A percentile compares a stretch with the other conserved stretches of the same genome.
These are phyloP conservation scores for Serendipita sp. DNA, from an alignment of 1,284 basidiomycete species.

Conservation along the genomic window DNA sequence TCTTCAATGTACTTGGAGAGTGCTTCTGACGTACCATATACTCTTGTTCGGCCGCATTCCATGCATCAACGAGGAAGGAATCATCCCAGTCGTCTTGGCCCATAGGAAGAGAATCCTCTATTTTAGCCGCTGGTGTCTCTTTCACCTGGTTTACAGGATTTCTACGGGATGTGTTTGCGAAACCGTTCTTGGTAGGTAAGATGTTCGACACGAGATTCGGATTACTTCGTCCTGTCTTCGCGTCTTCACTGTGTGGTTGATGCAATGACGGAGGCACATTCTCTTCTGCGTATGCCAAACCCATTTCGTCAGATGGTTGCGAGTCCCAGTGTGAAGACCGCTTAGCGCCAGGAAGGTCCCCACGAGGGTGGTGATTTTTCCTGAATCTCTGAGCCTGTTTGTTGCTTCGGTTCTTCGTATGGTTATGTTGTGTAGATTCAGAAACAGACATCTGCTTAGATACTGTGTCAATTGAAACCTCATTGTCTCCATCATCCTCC, in stretches of 20 bases:
- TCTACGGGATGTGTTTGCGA: background rate
- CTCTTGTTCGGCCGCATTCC: conserved; percentile 66
- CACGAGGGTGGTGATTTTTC: too few relatives aligned
- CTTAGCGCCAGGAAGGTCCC: too few relatives aligned
- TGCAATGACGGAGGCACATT: too few relatives aligned
- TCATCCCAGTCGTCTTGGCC: conserved; percentile 67
- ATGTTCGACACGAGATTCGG: background rate
- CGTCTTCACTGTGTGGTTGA: background rate
- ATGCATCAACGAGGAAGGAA: conserved; percentile 61
- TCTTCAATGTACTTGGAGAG: background rate
- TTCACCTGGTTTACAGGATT: background rate
- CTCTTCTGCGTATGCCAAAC: too few relatives aligned
- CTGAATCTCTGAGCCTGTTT: too few relatives aligned
- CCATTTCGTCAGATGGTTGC: too few relatives aligned
- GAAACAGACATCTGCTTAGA: background rate
- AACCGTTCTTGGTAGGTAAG: background rate
- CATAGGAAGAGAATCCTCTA: background rate
- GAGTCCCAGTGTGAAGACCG: too few relatives aligned
- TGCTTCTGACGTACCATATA: conserved; percentile 36
- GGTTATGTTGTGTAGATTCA: background rate
- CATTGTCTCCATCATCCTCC: background rate
- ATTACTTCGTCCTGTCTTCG: background rate
- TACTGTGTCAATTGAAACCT: background rate
- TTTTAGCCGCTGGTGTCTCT: background rate
- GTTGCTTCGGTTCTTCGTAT: background rate